Base-by-base conservation (phyloP, 140 eudicot genomes). In the Flaveria floridana region DNA sequence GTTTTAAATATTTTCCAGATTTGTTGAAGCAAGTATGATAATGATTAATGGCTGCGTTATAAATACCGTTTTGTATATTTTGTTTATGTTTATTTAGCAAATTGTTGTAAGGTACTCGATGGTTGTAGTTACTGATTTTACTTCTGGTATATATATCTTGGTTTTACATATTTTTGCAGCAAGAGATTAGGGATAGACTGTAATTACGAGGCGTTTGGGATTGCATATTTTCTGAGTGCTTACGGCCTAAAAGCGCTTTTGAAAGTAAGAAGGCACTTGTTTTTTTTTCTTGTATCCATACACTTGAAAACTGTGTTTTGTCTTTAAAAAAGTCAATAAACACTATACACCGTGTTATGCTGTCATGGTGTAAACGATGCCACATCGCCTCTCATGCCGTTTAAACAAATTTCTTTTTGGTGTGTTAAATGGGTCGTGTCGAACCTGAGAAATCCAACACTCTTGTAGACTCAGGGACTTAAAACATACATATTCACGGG, bases 1-100 rank as follows among this genome's bases (percentile, higher is more conserved):
- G 83, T 34, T 73, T 42, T 56, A 20, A 52, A 65, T 79, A 39
- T 47, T 42, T 37, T 68, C 53, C 70, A 57, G 76, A 41, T 69
- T 42, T 69, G 64, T 28, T 25, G 48, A 58, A n/a, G 46, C 26
- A 57, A 57, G 71, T 70, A 47, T 70, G 14, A 78, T 61, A 47
- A 34, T 34, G 41, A 34, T 34, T 34, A 34, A 61, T 59, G 72
- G 46, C 44, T 70, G 19, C 55, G 10, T 20, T 57, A 2, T 62
- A 44, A 46, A 46, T 15, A 70, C 76, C 13, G 16, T 67, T 52
- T 12, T 59, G 53, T 25, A 37, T 37, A 23, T 34, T 37, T 7
- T 34, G 50, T 15, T 34, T 65, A 23, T 65, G 50, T 25, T 39
- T 37, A 1, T 19, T 18, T 56, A 7, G 2, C 63, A 8, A 18